Evolutionary conservation across 2,329 filamentous ascomycete genomes (phyloP).

Genomic region (Myrmaecium sp.): DNA sequence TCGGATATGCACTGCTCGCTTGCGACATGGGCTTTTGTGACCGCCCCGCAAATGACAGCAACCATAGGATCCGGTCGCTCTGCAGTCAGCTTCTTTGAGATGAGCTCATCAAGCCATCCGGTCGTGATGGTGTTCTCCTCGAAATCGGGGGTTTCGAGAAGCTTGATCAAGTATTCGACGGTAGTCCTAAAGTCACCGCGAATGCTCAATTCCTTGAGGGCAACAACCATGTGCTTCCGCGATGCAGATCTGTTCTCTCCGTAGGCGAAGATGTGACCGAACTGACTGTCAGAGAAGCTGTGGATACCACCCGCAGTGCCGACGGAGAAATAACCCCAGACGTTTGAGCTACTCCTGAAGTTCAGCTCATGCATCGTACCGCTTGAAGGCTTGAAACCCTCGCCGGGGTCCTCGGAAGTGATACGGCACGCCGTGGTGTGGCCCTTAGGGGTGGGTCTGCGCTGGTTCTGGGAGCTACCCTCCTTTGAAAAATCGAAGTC

Average conservation of each 20-base stretch:
- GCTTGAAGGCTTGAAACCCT: slow-evolving; percentile 98
- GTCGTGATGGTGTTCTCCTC: slow-evolving; percentile 99
- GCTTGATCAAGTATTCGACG: slow-evolving; percentile 96
- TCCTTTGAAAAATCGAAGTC: slow-evolving; percentile 93
- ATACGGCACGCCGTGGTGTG: slow-evolving; percentile 98
- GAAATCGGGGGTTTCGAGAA: slow-evolving; percentile 93
- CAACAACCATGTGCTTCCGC: slow-evolving; percentile 97
- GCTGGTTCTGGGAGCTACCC: slow-evolving; percentile 67
- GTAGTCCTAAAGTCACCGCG: slow-evolving; percentile 98
- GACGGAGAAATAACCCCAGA: slow-evolving; percentile 99
- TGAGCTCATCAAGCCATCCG: slow-evolving; percentile 95
- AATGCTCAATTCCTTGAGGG: slow-evolving; percentile 96
- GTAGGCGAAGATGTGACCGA: slow-evolving; percentile 98
- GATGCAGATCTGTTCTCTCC: slow-evolving; percentile 94
- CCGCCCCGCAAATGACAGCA: slow-evolving; percentile 87
- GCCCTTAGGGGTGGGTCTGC: slow-evolving; percentile 81
- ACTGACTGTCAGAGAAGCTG: slow-evolving; percentile 97
- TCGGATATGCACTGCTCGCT: slow-evolving; percentile 78
- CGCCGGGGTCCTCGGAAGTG: slow-evolving; percentile 94
- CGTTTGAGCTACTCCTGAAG: slow-evolving; percentile 96
- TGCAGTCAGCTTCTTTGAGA: slow-evolving; percentile 91
- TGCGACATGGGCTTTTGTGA: slow-evolving; percentile 87
- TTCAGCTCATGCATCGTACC: slow-evolving; percentile 99
- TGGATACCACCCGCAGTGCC: slow-evolving; percentile 93
- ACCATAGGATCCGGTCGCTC: slow-evolving; percentile 88